Percentiles rank a stretch among this genome's conserved stretches.
These are phyloP conservation scores for Pseudogymnoascus sp. DNA, from an alignment of 2,329 filamentous ascomycete species.

Conservation along the genomic window DNA sequence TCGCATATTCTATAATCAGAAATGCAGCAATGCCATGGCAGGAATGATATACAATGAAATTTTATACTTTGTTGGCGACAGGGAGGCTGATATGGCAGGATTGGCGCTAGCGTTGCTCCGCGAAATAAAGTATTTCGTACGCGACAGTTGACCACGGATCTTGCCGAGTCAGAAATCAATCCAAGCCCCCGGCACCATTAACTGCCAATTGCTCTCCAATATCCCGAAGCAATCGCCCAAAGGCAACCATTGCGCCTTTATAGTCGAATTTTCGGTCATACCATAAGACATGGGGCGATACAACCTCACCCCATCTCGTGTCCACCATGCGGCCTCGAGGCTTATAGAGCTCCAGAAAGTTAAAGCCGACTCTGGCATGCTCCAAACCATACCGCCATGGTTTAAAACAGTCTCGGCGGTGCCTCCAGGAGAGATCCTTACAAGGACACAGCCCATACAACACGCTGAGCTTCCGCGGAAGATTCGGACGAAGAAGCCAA, in stretches of 20 bases:
- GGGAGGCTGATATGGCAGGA: slow-evolving; percentile 5
- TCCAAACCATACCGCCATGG: slow-evolving; percentile 25
- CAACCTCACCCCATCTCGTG: slow-evolving; percentile 35
- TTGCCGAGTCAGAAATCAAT: slow-evolving; percentile 10
- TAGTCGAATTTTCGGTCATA: background rate
- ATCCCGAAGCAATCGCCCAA: background rate
- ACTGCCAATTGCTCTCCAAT: background rate
- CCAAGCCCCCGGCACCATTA: background rate
- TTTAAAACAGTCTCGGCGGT: slow-evolving; percentile 27
- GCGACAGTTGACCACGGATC: slow-evolving; percentile 1
- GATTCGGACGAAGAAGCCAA: slow-evolving; percentile 49
- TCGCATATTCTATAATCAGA: slow-evolving; percentile 20
- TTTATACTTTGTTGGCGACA: background rate
- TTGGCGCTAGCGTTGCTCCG: slow-evolving; percentile 2
- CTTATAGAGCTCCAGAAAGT: slow-evolving; percentile 37
- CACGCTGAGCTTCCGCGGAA: slow-evolving; percentile 31
- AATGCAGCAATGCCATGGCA: slow-evolving; percentile 9
- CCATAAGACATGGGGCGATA: slow-evolving; percentile 24
- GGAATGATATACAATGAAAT: slow-evolving; percentile 1
- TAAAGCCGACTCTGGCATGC: slow-evolving; percentile 20
- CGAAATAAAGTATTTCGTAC: slow-evolving; percentile 10
- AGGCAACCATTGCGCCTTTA: background rate
- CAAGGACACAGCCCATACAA: slow-evolving; percentile 42
- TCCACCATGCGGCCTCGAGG: slow-evolving; percentile 38
- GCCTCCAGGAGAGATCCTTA: slow-evolving; percentile 50